These are phyloP conservation scores for Cutaneotrichosporon sp. DNA, from an alignment of 1,284 basidiomycete species.

Conservation along the genomic window DNA sequence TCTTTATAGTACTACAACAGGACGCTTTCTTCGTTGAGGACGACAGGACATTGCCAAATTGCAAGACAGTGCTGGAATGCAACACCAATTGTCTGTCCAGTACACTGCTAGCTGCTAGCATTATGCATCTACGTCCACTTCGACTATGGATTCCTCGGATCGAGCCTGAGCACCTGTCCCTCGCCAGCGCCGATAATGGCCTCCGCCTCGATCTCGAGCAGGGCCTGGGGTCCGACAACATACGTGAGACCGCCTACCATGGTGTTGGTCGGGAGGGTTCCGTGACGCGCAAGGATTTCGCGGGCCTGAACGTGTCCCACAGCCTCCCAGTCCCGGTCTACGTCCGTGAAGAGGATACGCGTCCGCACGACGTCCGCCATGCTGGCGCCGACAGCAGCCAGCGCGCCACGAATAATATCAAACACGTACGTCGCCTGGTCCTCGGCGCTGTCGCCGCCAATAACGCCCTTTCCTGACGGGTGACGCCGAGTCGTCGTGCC, in stretches of 20 bases:
- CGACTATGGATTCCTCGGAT: neutral
- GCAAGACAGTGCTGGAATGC: no score
- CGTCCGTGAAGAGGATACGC: conserved; percentile 13
- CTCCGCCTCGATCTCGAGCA: conserved; percentile 24
- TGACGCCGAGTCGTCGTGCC: conserved; percentile 7
- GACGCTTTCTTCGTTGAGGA: no score
- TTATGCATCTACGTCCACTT: no score
- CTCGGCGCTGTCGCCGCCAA: conserved; percentile 6
- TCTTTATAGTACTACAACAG: no score
- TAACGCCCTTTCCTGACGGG: conserved; percentile 6
- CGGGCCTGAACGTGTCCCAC: conserved; percentile 13
- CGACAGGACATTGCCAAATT: no score
- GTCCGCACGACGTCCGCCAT: conserved; percentile 18
- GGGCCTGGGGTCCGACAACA: conserved; percentile 10
- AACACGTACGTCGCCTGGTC: conserved; percentile 14
- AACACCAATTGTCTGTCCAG: no score
- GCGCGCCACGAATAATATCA: conserved; percentile 18
- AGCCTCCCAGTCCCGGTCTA: conserved; percentile 8
- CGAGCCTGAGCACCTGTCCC: neutral
- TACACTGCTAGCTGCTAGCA: no score
- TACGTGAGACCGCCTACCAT: conserved; percentile 14
- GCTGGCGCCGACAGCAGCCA: conserved; percentile 9
- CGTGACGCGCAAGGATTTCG: conserved; percentile 7
- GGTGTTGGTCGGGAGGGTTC: conserved; percentile 19
- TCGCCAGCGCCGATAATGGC: conserved; percentile 5